A percentile compares a stretch with the other conserved stretches of the same genome.
Conservation (phyloP, 2,329 filamentous ascomycete species). For the Tolypocladium paradoxum region DNA sequence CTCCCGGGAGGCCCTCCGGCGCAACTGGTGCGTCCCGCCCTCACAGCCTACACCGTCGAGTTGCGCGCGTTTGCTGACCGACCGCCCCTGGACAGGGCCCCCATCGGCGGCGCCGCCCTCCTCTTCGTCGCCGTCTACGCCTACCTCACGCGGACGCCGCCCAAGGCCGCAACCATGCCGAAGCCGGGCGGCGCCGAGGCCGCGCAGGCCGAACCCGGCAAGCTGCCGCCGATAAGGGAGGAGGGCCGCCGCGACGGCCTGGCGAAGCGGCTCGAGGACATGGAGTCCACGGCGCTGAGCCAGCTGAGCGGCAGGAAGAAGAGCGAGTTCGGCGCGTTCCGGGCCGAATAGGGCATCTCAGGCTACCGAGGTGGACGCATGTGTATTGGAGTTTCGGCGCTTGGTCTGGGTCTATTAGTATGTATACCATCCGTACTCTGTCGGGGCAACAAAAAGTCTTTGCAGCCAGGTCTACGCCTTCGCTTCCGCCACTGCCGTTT, state of each 20-base stretch:
- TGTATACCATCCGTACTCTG: not conserved
- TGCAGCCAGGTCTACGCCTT: not conserved
- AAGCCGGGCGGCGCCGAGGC: not conserved
- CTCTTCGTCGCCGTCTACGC: conserved; percentile 13
- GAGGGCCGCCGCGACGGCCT: not conserved
- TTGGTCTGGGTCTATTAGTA: not conserved
- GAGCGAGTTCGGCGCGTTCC: conserved; percentile 17
- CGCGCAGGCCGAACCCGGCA: not conserved
- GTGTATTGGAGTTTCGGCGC: not conserved
- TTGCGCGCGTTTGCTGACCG: not conserved
- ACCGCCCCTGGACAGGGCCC: conserved; percentile 16
- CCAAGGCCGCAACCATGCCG: conserved; percentile 2
- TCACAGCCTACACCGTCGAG: not conserved
- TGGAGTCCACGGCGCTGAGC: conserved; percentile 12
- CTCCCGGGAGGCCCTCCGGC: conserved; percentile 16
- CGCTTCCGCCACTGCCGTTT: not conserved
- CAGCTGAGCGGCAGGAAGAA: conserved; percentile 20
- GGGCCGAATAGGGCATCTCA: conserved; percentile 13
- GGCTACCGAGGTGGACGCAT: too few species aligned
- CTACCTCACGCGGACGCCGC: conserved; percentile 15
- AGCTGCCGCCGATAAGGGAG: not conserved
- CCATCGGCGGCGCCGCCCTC: conserved; percentile 16
- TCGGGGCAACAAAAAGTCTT: not conserved
- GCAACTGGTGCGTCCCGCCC: conserved; percentile 18
- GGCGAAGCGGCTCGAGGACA: conserved; percentile 10